Evolutionary conservation across 2,329 filamentous ascomycete species (phyloP).

Genomic region (Chrysoporthe austroafricana): DNA sequence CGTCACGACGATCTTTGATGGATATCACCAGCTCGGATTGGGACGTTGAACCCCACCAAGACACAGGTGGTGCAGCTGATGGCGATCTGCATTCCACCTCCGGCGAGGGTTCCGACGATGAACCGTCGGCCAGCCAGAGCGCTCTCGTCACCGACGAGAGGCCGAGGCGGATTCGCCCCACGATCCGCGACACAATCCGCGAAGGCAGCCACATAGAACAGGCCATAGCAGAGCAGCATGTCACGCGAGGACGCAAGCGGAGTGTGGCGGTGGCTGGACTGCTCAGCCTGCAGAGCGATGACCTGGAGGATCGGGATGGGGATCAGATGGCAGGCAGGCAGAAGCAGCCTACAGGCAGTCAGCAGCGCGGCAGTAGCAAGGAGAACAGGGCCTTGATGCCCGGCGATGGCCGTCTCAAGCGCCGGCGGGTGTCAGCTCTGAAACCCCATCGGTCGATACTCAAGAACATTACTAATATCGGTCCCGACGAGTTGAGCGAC

Average conservation of each 20-base stretch:
- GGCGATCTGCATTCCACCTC: neutral
- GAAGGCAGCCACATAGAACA: neutral
- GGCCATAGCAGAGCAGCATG: neutral
- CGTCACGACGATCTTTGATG: neutral
- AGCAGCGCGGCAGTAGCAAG: neutral
- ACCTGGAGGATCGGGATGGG: neutral
- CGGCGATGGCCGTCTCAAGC: conserved; percentile 10
- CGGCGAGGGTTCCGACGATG: neutral
- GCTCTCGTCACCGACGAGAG: conserved; percentile 3
- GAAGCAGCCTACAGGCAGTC: neutral
- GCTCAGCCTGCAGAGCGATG: conserved; percentile 13
- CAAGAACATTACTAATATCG: conserved; percentile 20
- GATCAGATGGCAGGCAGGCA: neutral
- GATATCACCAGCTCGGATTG: neutral
- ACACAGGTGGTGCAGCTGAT: neutral
- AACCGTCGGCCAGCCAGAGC: conserved; percentile 8
- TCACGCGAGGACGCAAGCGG: conserved; percentile 14
- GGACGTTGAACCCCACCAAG: no score
- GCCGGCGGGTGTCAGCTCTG: conserved; percentile 22
- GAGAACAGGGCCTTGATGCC: conserved; percentile 5
- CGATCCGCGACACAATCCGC: neutral
- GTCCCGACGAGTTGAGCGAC: conserved; percentile 23
- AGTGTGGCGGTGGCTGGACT: conserved; percentile 9
- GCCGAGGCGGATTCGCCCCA: conserved; percentile 17
- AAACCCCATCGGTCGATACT: conserved; percentile 18